Evolutionary conservation across 768 basidiomycete genomes (phyloP), one percentile per base, ranked within the genome.

Genomic region (Suillus weaverae): DNA sequence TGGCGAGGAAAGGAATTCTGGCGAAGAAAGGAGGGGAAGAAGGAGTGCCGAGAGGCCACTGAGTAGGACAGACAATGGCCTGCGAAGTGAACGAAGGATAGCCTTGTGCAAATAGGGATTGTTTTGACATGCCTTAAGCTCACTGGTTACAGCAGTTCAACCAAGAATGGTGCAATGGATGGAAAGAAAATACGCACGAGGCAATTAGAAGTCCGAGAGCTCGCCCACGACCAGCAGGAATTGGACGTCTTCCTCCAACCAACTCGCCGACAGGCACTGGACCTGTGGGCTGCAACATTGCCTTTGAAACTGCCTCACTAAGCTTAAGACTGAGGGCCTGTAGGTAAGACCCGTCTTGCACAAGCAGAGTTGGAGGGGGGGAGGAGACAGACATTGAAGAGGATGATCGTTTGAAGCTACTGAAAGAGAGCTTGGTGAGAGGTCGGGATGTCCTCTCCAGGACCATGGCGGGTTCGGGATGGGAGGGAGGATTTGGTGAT

Each of bases 341-440:
- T 61, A 93, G 81, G 76, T 92, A 94, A 14, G 90, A 90, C 63
- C 89, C 90, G 74, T 93, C 91, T 68, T 91, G 91, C 36, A 89
- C 77, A 38, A 88, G 83, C 9, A 85, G 80, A 4, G 81, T 72
- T 4, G 80, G 71, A 55, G 70, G 70, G 0, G 78, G 68, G 4
- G 80, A 71, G 18, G 76, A 67, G 5, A 78, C 69, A 20, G 68
- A 68, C 0, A 82, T 76, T 36, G 72, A 63, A 16, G 86, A 80
- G 3, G 88, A 80, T 11, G 85, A 79, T 39, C 85, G 84, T 66
- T 85, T 81, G 73, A 90, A 87, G 68, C 76, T 83, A 67, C 82
- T 82, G 68, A 89, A 77, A 26, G 88, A 84, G 46, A 89, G 76
- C 71, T 85, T 89, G 66, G 84, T 84, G 55, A 84, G 79, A 41